A percentile compares a stretch with the other conserved stretches of the same genome.
phyloP scores from a whole-genome alignment of 768 basidiomycete genomes.

The Roridomyces roridus region DNA sequence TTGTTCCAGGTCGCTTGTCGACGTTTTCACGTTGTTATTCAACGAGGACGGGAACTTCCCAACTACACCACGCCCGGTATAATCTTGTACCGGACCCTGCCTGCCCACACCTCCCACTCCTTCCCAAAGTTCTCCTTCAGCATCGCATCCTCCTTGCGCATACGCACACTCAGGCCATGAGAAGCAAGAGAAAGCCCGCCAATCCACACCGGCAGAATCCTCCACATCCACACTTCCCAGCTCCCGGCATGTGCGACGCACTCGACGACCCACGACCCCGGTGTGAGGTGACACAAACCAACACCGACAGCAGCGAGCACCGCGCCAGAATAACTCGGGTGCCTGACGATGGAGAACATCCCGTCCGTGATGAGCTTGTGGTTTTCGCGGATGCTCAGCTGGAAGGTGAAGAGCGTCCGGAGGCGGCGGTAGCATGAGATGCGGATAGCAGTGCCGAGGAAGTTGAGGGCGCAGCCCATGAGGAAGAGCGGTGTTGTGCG shows the following conservation, averaged over 20 bases:
- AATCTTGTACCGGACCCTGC: slow-evolving; percentile 9
- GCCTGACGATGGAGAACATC: slow-evolving; percentile 35
- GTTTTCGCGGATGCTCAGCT: slow-evolving; percentile 40
- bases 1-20: too few relatives aligned
- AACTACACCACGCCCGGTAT: slow-evolving; percentile 12
- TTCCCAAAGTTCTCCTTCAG: slow-evolving; percentile 8
- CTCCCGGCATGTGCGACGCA: background rate
- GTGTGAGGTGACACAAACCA: slow-evolving; percentile 10
- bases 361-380: slow-evolving; percentile 34
- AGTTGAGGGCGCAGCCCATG: background rate
- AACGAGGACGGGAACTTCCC: too few relatives aligned
- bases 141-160: slow-evolving; percentile 21
- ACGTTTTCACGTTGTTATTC: too few relatives aligned
- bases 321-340: slow-evolving; percentile 34
- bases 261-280: slow-evolving; percentile 22
- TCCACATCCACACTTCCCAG: background rate
- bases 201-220: background rate
- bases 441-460: background rate
- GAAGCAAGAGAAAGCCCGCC: background rate
- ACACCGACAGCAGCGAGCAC: slow-evolving; percentile 31
- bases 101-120: slow-evolving; percentile 22
- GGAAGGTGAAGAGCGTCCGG: slow-evolving; percentile 27
- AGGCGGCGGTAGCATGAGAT: slow-evolving; percentile 29
- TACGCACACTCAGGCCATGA: background rate
- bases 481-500: background rate